Conservation (phyloP, 2,329 filamentous ascomycete genomes). For the Sporothrix curviconia region DNA sequence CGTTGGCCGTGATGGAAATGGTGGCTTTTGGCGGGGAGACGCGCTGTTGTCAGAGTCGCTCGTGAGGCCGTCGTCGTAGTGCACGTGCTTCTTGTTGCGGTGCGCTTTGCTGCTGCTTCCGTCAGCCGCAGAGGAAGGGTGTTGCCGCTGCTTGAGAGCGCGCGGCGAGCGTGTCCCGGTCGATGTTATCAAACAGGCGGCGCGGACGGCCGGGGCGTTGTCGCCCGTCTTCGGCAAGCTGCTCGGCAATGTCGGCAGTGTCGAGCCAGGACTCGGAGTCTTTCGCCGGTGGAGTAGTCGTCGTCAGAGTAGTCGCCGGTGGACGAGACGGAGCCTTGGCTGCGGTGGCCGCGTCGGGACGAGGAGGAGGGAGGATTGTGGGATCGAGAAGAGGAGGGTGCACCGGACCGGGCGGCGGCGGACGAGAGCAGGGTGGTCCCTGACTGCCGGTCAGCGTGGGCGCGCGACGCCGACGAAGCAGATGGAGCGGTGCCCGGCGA, state of each 20-base stretch:
- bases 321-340: constrained; percentile 27
- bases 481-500: constrained; percentile 9
- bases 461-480: constrained; percentile 27
- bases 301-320: constrained; percentile 29
- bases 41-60: constrained; percentile 24
- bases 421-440: constrained; percentile 41
- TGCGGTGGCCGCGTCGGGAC: constrained; percentile 20
- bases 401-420: constrained; percentile 21
- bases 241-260: constrained; percentile 90
- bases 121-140: constrained; percentile 20
- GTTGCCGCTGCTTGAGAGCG: constrained; percentile 35
- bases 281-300: constrained; percentile 38
- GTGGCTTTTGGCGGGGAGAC: constrained; percentile 13
- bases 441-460: constrained; percentile 25
- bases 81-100: constrained; percentile 54
- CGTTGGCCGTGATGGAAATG: constrained; percentile 29
- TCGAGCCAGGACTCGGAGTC: constrained; percentile 70
- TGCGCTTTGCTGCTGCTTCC: constrained; percentile 24
- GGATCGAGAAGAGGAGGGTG: constrained; percentile 19
- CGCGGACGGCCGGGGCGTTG: constrained; percentile 53
- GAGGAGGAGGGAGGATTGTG: background rate
- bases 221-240: constrained; percentile 75
- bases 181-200: constrained; percentile 61
- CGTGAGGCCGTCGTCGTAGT: constrained; percentile 46
- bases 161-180: constrained; percentile 54